Evolutionary conservation across 2,329 filamentous ascomycete species (phyloP).

Genomic region (Claviceps paspali): DNA sequence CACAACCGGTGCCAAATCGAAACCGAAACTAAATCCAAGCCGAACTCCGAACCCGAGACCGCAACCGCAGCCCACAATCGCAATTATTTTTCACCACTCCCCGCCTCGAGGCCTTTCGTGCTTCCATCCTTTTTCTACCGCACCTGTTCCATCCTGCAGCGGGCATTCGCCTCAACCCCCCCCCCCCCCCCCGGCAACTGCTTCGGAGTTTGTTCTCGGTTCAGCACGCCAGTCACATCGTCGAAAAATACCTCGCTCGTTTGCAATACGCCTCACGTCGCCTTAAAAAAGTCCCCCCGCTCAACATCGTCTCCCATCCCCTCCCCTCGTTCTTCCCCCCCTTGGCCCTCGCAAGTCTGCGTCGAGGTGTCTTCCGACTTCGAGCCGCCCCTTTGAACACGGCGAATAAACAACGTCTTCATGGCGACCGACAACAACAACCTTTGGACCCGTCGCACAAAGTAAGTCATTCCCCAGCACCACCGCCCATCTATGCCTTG

Average conservation of each 20-base stretch:
- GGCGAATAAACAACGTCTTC: slow-evolving; percentile 20
- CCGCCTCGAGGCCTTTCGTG: background rate
- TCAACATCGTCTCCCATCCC: too few relatives aligned
- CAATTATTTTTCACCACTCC: background rate
- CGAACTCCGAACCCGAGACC: background rate
- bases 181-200: too few relatives aligned
- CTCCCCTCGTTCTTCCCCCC: background rate
- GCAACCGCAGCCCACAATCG: background rate
- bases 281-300: background rate
- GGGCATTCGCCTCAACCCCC: background rate
- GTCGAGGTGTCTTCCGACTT: slow-evolving; percentile 11
- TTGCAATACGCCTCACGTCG: background rate
- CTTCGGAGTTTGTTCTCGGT: slow-evolving; percentile 2
- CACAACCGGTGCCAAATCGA: too few relatives aligned
- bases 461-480: too few relatives aligned
- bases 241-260: background rate
- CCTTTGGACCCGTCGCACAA: slow-evolving; percentile 70
- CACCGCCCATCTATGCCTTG: background rate
- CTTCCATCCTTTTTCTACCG: background rate
- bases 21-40: too few relatives aligned
- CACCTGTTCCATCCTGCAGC: background rate
- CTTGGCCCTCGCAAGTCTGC: slow-evolving; percentile 9
- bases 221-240: background rate
- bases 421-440: slow-evolving; percentile 32
- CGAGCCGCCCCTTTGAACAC: slow-evolving; percentile 7